Base-by-base conservation (phyloP, 805 yeast species). In the Hanseniaspora guilliermondii region DNA sequence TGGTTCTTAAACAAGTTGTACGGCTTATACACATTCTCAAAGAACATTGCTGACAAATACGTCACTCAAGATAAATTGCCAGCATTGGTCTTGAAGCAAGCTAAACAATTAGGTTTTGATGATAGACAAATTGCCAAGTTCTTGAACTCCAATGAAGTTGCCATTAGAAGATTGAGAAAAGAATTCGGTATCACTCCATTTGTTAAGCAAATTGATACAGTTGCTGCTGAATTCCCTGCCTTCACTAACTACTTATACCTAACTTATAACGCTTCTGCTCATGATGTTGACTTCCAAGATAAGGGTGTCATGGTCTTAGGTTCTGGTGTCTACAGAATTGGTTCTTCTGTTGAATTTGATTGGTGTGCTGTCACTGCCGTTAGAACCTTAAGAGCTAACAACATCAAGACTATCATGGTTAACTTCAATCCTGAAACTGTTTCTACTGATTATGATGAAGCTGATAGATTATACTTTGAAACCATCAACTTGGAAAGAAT, bases 361-460 rank as follows among this genome's bases (percentile, higher is more conserved):
- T 91, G 98, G 98, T 91, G 98, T 77, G 98, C 97, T 55, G 98
- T 91, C 59, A 80, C 93, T 59, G 85, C 98, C 56, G 96, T 95
- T 55, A 82, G 97, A 68, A 88, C 97, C 44, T 80, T 91, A 63
- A 82, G 98, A 70, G 84, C 80, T 53, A 75, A 80, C 55, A 95
- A 95, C 59, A 83, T 82, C 69, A 86, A 83, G 71, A 91, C 98
- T 33, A 82, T 91, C 60, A 91, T 91, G 98, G 79, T 91, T 66
- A 91, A 91, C 76, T 91, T 91, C 73, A 91, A 91, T 75, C 98
- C 98, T 58, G 98, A 91, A 73, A 91, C 98, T 25, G 98, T 91
- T 42, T 87, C 96, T 11, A 91, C 98, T 53, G 98, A 91, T 73
- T 91, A 87, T 65, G 98, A 91, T 70, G 98, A 91, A 74, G 98